Evolutionary conservation across 495 filamentous ascomycete species (phyloP).

Genomic region (Lentithecium fluviatile): DNA sequence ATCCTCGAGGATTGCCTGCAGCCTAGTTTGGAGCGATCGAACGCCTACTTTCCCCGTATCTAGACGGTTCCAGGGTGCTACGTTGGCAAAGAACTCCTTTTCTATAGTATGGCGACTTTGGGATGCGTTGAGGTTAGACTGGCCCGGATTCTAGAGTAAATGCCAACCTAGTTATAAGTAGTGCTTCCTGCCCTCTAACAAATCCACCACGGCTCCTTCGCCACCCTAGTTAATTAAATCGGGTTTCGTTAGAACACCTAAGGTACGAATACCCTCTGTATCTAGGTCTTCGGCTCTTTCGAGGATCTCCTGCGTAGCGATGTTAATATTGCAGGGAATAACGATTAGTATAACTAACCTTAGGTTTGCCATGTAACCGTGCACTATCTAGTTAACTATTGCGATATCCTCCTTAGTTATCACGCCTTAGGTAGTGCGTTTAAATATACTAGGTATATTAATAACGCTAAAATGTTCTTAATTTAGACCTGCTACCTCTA

Average conservation of each 20-base stretch:
- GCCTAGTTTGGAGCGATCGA: constrained; percentile 46
- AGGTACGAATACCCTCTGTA: constrained; percentile 47
- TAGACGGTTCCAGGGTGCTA: not conserved
- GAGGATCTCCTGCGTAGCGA: constrained; percentile 53
- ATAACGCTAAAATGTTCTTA: constrained; percentile 18
- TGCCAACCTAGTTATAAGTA: constrained; percentile 55
- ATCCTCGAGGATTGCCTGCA: constrained; percentile 48
- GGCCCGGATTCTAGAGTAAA: constrained; percentile 56
- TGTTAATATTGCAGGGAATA: constrained; percentile 53
- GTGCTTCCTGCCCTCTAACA: constrained; percentile 49
- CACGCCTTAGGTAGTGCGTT: not conserved
- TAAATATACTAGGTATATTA: constrained; percentile 24
- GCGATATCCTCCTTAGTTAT: constrained; percentile 11
- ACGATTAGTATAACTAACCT: constrained; percentile 65
- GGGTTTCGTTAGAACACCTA: constrained; percentile 55
- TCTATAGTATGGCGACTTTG: no score
- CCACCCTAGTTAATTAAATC: constrained; percentile 43
- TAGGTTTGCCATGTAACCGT: constrained; percentile 19
- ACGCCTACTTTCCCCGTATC: constrained; percentile 43
- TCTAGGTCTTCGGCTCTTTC: constrained; percentile 48
- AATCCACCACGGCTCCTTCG: constrained; percentile 46
- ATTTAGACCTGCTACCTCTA: constrained; percentile 21
- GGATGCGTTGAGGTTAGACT: no score
- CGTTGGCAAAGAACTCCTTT: no score
- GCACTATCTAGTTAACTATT: constrained; percentile 8